A percentile compares a stretch with the other conserved stretches of the same genome.
These are phyloP conservation scores for Aspergillus olivimuriae DNA, from an alignment of 495 filamentous ascomycete genomes.

Conservation along the genomic window DNA sequence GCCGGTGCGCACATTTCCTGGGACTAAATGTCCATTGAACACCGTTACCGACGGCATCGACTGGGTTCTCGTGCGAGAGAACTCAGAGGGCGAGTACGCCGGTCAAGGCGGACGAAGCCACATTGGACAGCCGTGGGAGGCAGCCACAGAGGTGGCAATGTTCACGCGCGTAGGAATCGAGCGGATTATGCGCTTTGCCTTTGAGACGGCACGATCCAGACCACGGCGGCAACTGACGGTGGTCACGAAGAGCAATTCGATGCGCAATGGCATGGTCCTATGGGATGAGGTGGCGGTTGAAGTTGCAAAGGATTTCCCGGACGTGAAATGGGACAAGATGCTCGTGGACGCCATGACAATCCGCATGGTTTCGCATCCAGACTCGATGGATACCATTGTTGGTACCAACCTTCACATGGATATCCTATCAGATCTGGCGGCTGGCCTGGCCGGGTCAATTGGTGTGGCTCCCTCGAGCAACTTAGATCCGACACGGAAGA, in stretches of 20 bases:
- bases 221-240: conserved; percentile 46
- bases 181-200: conserved; percentile 51
- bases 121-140: conserved; percentile 42
- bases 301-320: conserved; percentile 44
- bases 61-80: conserved; percentile 52
- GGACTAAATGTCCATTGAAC: conserved; percentile 41
- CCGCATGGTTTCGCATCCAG: conserved; percentile 47
- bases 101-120: conserved; percentile 50
- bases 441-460: conserved; percentile 47
- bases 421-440: conserved; percentile 53
- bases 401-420: conserved; percentile 54
- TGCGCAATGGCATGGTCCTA: conserved; percentile 51
- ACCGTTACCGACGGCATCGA: conserved; percentile 38
- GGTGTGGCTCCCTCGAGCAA: conserved; percentile 55
- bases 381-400: conserved; percentile 50
- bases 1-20: conserved; percentile 42
- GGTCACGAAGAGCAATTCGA: conserved; percentile 54
- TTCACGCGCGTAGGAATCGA: conserved; percentile 50
- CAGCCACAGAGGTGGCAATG: conserved; percentile 49
- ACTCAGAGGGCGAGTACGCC: conserved; percentile 52
- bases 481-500: conserved; percentile 54
- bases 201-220: conserved; percentile 41
- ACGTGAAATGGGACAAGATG: conserved; percentile 51
- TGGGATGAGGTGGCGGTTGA: conserved; percentile 47
- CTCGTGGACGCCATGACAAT: conserved; percentile 54